These are phyloP conservation scores for Fragaria iinumae DNA, from an alignment of 306 rosid genomes.

Conservation along the genomic window DNA sequence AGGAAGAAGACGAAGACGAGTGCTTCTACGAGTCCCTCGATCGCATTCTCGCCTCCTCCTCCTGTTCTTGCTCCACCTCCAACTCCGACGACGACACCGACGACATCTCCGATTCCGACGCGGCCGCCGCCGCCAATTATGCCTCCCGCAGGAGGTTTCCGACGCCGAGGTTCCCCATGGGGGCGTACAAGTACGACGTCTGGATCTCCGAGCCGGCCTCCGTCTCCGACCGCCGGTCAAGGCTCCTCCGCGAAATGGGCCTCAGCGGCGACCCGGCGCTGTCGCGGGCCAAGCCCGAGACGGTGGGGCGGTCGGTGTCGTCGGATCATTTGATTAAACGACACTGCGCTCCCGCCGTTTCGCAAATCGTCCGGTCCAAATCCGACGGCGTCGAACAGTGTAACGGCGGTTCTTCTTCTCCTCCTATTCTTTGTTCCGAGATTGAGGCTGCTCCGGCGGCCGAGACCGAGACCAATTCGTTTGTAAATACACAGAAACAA, in stretches of 20 bases:
- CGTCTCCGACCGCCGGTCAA: slow-evolving; percentile 77
- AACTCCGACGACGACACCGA: slow-evolving; percentile 29
- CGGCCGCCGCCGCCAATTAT: slow-evolving; percentile 46
- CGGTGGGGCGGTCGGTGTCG: slow-evolving; percentile 43
- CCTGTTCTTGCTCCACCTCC: slow-evolving; percentile 88
- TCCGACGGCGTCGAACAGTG: slow-evolving; percentile 50
- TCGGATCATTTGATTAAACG: slow-evolving; percentile 43
- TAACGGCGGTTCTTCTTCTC: slow-evolving; percentile 26
- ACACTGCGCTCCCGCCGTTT: neutral
- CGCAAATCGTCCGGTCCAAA: slow-evolving; percentile 48
- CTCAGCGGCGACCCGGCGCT: slow-evolving; percentile 62
- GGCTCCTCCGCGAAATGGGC: slow-evolving; percentile 74
- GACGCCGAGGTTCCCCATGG: slow-evolving; percentile 58
- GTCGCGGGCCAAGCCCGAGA: slow-evolving; percentile 36
- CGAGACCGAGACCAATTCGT: slow-evolving; percentile 1
- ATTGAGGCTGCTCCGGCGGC: slow-evolving; percentile 5
- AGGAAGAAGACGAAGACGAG: slow-evolving; percentile 55
- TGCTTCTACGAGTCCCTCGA: slow-evolving; percentile 88
- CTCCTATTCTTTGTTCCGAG: slow-evolving; percentile 31
- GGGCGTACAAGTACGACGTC: slow-evolving; percentile 61
- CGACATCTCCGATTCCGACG: slow-evolving; percentile 25
- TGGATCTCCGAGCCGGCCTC: slow-evolving; percentile 97
- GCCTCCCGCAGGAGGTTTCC: slow-evolving; percentile 39
- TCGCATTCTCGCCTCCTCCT: slow-evolving; percentile 67
- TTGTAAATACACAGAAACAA: slow-evolving; percentile 42